Conservation (phyloP, 164 flowering plant species). For the Annona cherimola region DNA sequence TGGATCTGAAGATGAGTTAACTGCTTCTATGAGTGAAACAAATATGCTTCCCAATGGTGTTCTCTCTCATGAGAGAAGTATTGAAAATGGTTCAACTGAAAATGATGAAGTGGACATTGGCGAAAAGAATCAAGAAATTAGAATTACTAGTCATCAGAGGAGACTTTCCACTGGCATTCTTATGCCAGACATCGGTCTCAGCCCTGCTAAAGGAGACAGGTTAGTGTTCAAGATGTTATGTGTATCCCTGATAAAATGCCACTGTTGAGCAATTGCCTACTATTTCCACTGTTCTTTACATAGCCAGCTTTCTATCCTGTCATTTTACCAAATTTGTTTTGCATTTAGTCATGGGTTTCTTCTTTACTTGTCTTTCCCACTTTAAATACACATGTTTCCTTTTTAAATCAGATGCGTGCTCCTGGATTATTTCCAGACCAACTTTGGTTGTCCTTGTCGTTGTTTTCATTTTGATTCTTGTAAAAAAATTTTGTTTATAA, state of each 20-base stretch:
- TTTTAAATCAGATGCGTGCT: no score
- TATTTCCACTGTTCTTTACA: background rate
- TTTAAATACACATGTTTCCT: no score
- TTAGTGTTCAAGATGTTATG: slow-evolving; percentile 9
- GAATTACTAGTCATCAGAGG: slow-evolving; percentile 15
- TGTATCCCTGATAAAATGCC: background rate
- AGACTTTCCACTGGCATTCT: slow-evolving; percentile 17
- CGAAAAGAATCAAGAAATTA: slow-evolving; percentile 26
- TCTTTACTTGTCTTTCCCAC: background rate
- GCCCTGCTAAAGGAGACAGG: slow-evolving; percentile 38
- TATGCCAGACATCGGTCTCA: slow-evolving; percentile 16
- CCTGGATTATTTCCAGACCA: no score
- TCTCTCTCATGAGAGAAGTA: slow-evolving; percentile 21
- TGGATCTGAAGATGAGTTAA: slow-evolving; percentile 47
- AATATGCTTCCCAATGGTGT: slow-evolving; percentile 21
- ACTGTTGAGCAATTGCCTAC: background rate
- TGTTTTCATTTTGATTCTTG: background rate
- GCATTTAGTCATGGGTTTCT: no score
- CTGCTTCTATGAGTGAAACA: slow-evolving; percentile 32
- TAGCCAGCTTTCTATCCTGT: background rate
- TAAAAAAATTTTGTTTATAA: no score
- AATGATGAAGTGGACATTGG: slow-evolving; percentile 26
- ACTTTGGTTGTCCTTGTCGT: background rate
- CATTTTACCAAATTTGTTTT: background rate
- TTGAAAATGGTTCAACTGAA: slow-evolving; percentile 26